Base-by-base conservation (phyloP, 1,284 basidiomycete genomes). In the Tremellales sp. region DNA sequence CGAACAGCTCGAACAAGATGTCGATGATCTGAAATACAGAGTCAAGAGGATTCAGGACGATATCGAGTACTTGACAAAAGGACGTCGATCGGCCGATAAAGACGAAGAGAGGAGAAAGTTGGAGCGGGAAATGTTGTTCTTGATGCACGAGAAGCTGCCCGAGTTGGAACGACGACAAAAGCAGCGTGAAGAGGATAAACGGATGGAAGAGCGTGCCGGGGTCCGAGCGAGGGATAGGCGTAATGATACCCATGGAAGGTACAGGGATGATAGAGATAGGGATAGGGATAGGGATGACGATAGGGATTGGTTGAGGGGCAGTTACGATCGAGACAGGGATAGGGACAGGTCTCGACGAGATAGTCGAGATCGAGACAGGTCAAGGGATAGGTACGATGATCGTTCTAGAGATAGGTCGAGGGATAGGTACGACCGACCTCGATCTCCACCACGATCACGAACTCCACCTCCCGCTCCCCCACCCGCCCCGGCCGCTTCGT, bases 111-210 rank as follows among this genome's bases (percentile, higher is more conserved):
- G 86, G 46, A 79, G 96, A 27, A 82, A 84, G 64, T 80, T 96
- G 21, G 96, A 98, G 75, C 80, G 96, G 35, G 90, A 97, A 62
- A 77, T 97, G 35, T 73, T 97, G 58, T 80, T 81, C 49, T 77
- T 99, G 43, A 84, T 89, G 83, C 91, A 97, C 64, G 91, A 96
- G 68, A 82, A 87, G 48, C 79, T 99, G 2, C 96, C 94, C 0
- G 88, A 89, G 57, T 81, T 98, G 12, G 92, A 97, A 74, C 81
- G 85, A 64, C 84, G 84, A 64, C 83, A 97, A 53, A 83, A 89
- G 64, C 84, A 84, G 22, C 77, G 88, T 40, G 89, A 94, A 45
- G 83, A 84, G 54, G 79, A 84, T 54, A 84, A 80, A 67, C 82
- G 85, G 57, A 78, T 82, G 61, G 88, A 94, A 62, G 84, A 84